phyloP scores from a whole-genome alignment of 768 basidiomycete species.

The Trametes sanguinea region DNA sequence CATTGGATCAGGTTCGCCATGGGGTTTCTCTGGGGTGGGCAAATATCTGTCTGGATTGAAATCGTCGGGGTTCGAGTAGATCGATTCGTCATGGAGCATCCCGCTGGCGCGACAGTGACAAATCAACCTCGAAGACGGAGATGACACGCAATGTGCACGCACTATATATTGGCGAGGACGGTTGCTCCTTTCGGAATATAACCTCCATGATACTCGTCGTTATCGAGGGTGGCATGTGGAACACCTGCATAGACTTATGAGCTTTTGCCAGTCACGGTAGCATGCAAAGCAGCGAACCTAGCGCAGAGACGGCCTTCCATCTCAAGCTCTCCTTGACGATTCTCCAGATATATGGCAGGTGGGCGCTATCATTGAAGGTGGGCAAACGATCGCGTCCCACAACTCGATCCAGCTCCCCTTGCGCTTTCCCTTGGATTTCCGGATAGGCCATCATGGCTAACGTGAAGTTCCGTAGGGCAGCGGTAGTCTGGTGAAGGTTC shows the following conservation, averaged over 20 bases:
- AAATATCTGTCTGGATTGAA: not conserved
- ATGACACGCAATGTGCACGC: not conserved
- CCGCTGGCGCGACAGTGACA: constrained; percentile 37
- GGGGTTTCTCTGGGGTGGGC: not conserved
- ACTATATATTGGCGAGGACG: constrained; percentile 24
- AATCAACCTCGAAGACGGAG: constrained; percentile 30
- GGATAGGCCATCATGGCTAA: constrained; percentile 20
- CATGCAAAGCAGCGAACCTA: constrained; percentile 29
- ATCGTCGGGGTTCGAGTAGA: constrained; percentile 22
- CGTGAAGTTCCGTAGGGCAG: constrained; percentile 25
- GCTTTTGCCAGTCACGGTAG: too few relatives aligned
- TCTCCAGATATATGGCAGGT: constrained; percentile 16
- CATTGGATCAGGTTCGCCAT: not conserved
- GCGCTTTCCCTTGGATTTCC: constrained; percentile 17
- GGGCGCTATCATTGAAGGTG: constrained; percentile 9
- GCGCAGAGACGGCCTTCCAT: constrained; percentile 18
- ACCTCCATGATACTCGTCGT: constrained; percentile 35
- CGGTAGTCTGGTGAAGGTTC: constrained; percentile 32
- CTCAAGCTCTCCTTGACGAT: constrained; percentile 12
- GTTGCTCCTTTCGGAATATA: constrained; percentile 35
- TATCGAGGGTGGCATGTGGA: constrained; percentile 25
- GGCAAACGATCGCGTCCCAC: constrained; percentile 23
- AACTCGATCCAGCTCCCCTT: constrained; percentile 21
- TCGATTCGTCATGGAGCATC: constrained; percentile 43
- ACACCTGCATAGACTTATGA: not conserved